phyloP scores from a whole-genome alignment of 2,329 filamentous ascomycete species.

The Colletotrichum truncatum region DNA sequence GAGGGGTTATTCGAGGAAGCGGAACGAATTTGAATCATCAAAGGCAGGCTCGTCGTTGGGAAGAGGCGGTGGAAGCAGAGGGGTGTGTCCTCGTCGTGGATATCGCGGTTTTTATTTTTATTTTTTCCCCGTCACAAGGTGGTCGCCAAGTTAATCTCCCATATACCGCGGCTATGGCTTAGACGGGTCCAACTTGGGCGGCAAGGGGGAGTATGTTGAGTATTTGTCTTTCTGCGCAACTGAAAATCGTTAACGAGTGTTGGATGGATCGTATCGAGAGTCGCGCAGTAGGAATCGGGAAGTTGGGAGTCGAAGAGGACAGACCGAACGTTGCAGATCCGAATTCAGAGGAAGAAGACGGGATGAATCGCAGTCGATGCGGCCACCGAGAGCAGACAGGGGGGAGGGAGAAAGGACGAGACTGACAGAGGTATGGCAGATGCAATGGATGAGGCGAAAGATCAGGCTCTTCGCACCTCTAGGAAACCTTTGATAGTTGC shows the following conservation, averaged over 20 bases:
- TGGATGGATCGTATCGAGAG: neutral
- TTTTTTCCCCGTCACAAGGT: neutral
- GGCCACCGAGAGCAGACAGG: neutral
- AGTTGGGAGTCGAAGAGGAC: neutral
- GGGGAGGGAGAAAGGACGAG: neutral
- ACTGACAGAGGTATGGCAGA: neutral
- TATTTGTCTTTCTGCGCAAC: neutral
- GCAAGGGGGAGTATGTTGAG: neutral
- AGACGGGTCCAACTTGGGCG: neutral
- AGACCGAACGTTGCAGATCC: conserved; percentile 1
- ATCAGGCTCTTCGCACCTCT: neutral
- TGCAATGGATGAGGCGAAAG: neutral
- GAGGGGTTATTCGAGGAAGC: neutral
- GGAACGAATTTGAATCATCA: neutral
- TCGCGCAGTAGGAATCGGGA: neutral
- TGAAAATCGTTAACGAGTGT: neutral
- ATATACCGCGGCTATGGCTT: conserved; percentile 17
- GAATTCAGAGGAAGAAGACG: neutral
- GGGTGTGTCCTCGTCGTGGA: neutral
- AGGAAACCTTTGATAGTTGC: neutral
- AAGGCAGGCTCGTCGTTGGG: conserved; percentile 7
- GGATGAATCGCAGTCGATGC: neutral
- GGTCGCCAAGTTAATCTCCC: conserved; percentile 10
- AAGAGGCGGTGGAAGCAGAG: neutral
- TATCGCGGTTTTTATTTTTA: conserved; percentile 25